Evolutionary conservation across 2,329 filamentous ascomycete genomes (phyloP), one percentile per base, ranked within the genome.

Genomic region (Fusarium palustre): DNA sequence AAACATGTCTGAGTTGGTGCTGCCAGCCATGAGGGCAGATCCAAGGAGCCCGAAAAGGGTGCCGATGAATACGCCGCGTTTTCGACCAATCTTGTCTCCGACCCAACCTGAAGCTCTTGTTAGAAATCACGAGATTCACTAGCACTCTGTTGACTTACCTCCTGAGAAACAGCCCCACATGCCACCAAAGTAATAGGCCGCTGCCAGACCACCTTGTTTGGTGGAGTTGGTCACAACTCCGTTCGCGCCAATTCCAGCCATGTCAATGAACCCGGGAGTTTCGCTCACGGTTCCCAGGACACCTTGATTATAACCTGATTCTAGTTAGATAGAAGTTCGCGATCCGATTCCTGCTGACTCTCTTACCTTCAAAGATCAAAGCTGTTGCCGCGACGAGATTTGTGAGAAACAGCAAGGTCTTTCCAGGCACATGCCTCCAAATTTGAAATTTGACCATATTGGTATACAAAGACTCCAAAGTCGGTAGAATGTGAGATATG

Each of bases 351-450:
- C 18, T 33, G 13, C 28, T 31, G 28, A 28, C 4, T 22, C 16
- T 22, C 43, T 20, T 7, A 47, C 43, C 43, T 47, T 47, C 43
- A 22, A 47, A 47, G 43, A 47, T 22, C 43, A 47, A 47, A 31
- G 43, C 43, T 10, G 43, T 47, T 22, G 43, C 31, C 5, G 43
- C 43, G 18, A 47, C 43, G 9, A 47, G 18, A 28, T 47, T 47
- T 9, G 31, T 33, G n/a, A 47, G 43, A 15, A 47, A 47, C 43
- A 47, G 20, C 43, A 47, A 31, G 10, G 43, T 28, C 28, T 33
- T 47, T 18, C 43, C 43, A 47, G 43, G 43, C 43, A 47, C 43
- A 47, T 47, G 43, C 43, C 28, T 47, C 43, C 43, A 47, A n/a
- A 47, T 28, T 11, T 47, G 43, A 33, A 47, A 47, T 15, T 47